Percentiles rank a stretch among this genome's conserved stretches.
Evolutionary conservation across 1,284 basidiomycete species (phyloP).

Genomic region (Boletus albobrunnescens): DNA sequence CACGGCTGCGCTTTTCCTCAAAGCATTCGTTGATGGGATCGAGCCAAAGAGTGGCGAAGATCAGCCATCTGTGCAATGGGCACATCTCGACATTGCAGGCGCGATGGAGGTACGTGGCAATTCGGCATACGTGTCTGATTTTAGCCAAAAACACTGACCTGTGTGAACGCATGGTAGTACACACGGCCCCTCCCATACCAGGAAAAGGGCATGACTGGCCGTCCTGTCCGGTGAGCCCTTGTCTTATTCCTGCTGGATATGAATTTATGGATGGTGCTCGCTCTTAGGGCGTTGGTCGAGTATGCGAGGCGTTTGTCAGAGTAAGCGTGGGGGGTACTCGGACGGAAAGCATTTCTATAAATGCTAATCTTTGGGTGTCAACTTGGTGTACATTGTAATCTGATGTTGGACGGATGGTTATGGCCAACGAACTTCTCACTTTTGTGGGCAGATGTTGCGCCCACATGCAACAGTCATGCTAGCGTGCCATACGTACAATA

Average conservation of each 20-base stretch:
- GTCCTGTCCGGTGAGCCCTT: constrained; percentile 52
- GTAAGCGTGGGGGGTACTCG: constrained; percentile 11
- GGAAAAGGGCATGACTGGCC: constrained; percentile 76
- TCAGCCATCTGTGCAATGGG: constrained; percentile 61
- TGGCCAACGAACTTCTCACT: too few relatives aligned
- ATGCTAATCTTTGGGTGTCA: not conserved
- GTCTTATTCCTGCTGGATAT: not conserved
- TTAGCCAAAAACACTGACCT: not conserved
- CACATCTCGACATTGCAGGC: constrained; percentile 84
- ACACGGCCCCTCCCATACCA: constrained; percentile 60
- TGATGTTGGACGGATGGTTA: not conserved
- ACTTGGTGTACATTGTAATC: not conserved
- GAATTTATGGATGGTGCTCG: not conserved
- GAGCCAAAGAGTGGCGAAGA: constrained; percentile 48
- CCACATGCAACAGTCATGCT: too few relatives aligned
- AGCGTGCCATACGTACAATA: too few relatives aligned
- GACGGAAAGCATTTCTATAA: not conserved
- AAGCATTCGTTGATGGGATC: constrained; percentile 75
- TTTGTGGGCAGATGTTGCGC: too few relatives aligned
- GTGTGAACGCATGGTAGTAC: constrained; percentile 34
- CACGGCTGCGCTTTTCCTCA: constrained; percentile 87
- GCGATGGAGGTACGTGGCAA: constrained; percentile 59
- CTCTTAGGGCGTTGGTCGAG: constrained; percentile 25
- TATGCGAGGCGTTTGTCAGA: constrained; percentile 26
- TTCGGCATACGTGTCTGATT: not conserved